Conservation (phyloP, 768 basidiomycete species). For the Pleurotus eryngii region DNA sequence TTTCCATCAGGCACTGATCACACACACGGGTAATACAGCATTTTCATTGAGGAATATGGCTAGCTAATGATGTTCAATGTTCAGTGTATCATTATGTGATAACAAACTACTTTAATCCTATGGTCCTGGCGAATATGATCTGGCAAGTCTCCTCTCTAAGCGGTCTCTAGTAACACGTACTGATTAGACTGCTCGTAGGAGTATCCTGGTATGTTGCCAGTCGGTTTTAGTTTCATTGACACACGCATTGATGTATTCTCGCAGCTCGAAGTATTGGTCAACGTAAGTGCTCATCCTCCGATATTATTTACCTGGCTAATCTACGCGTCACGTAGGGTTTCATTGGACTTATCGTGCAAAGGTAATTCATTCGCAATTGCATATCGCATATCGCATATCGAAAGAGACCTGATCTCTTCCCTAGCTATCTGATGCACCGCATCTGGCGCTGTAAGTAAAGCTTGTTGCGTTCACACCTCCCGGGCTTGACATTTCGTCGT, state of each 20-base stretch:
- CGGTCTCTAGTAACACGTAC: not conserved
- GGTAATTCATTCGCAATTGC: constrained; percentile 5
- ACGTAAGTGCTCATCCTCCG: constrained; percentile 30
- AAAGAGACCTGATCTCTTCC: not conserved
- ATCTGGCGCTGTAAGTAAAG: constrained; percentile 40
- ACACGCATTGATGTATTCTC: not conserved
- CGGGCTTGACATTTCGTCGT: not conserved
- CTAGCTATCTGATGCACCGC: constrained; percentile 41
- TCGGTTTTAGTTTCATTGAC: not conserved
- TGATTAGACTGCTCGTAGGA: not conserved
- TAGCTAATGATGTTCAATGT: too few species aligned
- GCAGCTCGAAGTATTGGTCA: constrained; percentile 58
- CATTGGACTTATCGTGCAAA: constrained; percentile 52
- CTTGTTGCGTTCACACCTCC: not conserved
- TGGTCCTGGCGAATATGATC: constrained; percentile 29
- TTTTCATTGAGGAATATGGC: too few species aligned
- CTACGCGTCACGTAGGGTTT: constrained; percentile 33
- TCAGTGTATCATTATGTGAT: constrained; percentile 48
- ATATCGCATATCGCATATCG: too few species aligned
- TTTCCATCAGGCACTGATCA: constrained; percentile 49
- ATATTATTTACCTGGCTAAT: not conserved
- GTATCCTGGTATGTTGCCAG: not conserved
- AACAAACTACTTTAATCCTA: constrained; percentile 31
- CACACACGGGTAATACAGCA: constrained; percentile 37
- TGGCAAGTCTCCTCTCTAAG: constrained; percentile 22